phyloP scores from a whole-genome alignment of 371 early-diverging fungal genomes.

The Mortierella sp. region DNA sequence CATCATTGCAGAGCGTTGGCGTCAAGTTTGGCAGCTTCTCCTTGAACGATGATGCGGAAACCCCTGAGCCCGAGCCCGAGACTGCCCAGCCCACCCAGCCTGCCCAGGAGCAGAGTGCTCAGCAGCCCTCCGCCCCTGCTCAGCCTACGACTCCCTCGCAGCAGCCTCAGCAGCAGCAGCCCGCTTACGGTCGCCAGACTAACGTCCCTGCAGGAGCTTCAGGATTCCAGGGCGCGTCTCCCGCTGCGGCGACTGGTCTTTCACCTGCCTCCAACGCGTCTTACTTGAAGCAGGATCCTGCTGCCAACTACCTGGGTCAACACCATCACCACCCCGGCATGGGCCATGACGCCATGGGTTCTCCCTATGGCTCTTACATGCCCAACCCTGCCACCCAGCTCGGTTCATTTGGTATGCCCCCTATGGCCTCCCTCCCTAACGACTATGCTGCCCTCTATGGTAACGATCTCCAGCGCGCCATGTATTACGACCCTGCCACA shows the following conservation, averaged over 20 bases:
- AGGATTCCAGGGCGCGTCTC: constrained; percentile 26
- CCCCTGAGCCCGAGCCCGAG: constrained; percentile 23
- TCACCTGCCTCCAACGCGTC: constrained; percentile 25
- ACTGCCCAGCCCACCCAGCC: constrained; percentile 19
- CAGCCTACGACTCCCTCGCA: constrained; percentile 9
- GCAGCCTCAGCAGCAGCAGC: constrained; percentile 37
- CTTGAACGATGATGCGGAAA: constrained; percentile 60
- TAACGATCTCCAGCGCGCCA: constrained; percentile 61
- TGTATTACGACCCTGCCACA: constrained; percentile 42
- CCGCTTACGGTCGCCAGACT: constrained; percentile 36
- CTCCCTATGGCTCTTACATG: constrained; percentile 69
- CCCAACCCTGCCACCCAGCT: constrained; percentile 64
- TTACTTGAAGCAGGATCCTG: constrained; percentile 37
- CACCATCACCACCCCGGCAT: constrained; percentile 50
- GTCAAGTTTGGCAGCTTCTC: constrained; percentile 87
- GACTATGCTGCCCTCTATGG: constrained; percentile 67
- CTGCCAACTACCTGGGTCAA: constrained; percentile 38
- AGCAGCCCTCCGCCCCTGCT: constrained; percentile 22
- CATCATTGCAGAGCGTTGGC: constrained; percentile 73
- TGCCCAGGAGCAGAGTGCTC: constrained; percentile 47
- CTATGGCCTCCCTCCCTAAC: constrained; percentile 71
- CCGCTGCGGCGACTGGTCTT: constrained; percentile 20
- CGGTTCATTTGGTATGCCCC: constrained; percentile 78
- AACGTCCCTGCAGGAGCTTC: constrained; percentile 15
- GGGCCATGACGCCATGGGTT: constrained; percentile 63